Conservation (phyloP, 1,284 basidiomycete genomes). For the Paramarasmius palmivorus region DNA sequence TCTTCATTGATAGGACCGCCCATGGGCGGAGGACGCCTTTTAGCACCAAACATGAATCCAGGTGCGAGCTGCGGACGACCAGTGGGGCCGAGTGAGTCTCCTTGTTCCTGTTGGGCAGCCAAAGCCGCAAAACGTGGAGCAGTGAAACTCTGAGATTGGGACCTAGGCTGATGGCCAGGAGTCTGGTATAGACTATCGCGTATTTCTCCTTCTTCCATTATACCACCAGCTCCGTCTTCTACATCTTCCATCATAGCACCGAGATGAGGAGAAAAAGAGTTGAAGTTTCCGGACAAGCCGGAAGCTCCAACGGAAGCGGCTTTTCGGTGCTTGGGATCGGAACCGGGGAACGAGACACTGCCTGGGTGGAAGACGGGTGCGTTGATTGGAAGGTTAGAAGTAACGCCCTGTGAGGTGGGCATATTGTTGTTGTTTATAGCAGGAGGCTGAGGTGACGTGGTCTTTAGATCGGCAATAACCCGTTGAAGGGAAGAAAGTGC, state of each 20-base stretch:
- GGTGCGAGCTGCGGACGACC: slow-evolving; percentile 89
- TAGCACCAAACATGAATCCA: slow-evolving; percentile 84
- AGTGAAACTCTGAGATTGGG: slow-evolving; percentile 79
- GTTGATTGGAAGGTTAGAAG: slow-evolving; percentile 58
- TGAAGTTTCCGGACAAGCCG: slow-evolving; percentile 58
- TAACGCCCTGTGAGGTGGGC: slow-evolving; percentile 41
- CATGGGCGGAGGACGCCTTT: slow-evolving; percentile 59
- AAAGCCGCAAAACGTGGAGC: slow-evolving; percentile 87
- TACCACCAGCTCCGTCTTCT: slow-evolving; percentile 54
- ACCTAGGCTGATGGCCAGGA: slow-evolving; percentile 64
- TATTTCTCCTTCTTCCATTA: slow-evolving; percentile 78
- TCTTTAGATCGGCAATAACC: slow-evolving; percentile 83
- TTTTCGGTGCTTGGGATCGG: slow-evolving; percentile 75
- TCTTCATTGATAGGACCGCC: slow-evolving; percentile 79
- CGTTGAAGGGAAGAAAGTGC: slow-evolving; percentile 79
- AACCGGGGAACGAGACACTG: slow-evolving; percentile 53
- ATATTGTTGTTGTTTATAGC: slow-evolving; percentile 44
- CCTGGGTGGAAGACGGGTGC: slow-evolving; percentile 74
- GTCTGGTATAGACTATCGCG: slow-evolving; percentile 53
- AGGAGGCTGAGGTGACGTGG: slow-evolving; percentile 57
- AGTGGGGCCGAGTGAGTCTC: slow-evolving; percentile 68
- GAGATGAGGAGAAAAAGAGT: slow-evolving; percentile 73
- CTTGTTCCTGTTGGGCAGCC: slow-evolving; percentile 75
- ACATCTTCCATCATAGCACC: slow-evolving; percentile 81
- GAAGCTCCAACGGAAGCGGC: slow-evolving; percentile 70